phyloP scores from a whole-genome alignment of 441 rosid species.

The Gossypium gossypioides region DNA sequence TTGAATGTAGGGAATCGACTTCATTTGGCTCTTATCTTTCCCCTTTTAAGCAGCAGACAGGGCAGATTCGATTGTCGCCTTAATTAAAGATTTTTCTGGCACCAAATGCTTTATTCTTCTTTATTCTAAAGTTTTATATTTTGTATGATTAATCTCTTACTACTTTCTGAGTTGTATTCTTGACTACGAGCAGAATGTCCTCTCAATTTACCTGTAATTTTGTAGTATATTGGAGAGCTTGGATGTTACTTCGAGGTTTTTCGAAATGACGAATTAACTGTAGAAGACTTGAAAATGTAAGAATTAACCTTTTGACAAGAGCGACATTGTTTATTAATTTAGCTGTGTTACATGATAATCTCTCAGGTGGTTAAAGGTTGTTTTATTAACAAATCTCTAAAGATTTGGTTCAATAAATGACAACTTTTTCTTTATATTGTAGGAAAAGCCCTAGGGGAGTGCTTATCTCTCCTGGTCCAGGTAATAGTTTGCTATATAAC shows the following conservation, averaged over 20 bases:
- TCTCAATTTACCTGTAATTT: conserved; percentile 5
- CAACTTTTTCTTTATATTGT: conserved; percentile 8
- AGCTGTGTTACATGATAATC: neutral
- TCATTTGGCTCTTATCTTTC: neutral
- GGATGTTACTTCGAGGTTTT: conserved; percentile 77
- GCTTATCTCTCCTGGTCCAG: conserved; percentile 94
- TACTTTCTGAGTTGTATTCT: neutral
- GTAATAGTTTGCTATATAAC: conserved; percentile 24
- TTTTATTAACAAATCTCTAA: neutral
- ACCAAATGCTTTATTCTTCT: neutral
- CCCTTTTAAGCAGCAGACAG: neutral
- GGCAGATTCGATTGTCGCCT: neutral
- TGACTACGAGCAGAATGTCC: neutral
- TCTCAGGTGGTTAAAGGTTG: neutral
- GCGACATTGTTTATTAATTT: neutral
- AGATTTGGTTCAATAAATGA: neutral
- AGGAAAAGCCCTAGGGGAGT: conserved; percentile 92
- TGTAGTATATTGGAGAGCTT: conserved; percentile 82
- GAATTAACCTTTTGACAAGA: conserved; percentile 3
- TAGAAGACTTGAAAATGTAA: conserved; percentile 75
- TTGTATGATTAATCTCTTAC: neutral
- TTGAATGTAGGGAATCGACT: neutral
- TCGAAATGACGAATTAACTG: conserved; percentile 79
- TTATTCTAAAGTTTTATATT: neutral
- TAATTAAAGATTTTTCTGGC: neutral